These are phyloP conservation scores for Bassia scoparia DNA, from an alignment of 148 eudicot species.

Conservation along the genomic window DNA sequence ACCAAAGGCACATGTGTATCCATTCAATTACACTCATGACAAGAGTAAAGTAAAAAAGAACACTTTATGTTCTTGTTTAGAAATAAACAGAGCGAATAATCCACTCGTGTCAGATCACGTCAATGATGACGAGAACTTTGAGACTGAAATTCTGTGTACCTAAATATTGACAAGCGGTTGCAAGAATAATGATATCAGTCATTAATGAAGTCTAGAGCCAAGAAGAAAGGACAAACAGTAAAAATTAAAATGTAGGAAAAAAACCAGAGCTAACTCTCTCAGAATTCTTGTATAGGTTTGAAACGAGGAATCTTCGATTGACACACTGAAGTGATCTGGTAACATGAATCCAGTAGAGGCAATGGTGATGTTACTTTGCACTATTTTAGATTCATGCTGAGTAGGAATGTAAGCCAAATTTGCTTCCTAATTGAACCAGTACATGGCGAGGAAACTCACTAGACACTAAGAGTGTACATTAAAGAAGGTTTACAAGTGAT, in stretches of 20 bases:
- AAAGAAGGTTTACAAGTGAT: too few relatives aligned
- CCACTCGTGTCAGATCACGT: constrained; percentile 95
- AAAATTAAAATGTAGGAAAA: neutral
- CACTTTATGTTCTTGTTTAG: neutral
- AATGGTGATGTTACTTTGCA: constrained; percentile 46
- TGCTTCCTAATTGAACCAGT: constrained; percentile 41
- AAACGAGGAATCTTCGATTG: constrained; percentile 92
- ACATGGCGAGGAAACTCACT: neutral
- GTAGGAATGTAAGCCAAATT: constrained; percentile 88
- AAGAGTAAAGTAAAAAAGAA: neutral
- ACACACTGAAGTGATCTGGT: constrained; percentile 90
- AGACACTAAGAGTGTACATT: neutral
- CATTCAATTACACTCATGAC: neutral
- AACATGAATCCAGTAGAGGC: constrained; percentile 69
- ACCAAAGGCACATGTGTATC: neutral
- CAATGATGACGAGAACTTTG: constrained; percentile 86
- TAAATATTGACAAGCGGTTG: constrained; percentile 31
- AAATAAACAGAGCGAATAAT: constrained; percentile 2
- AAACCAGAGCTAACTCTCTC: constrained; percentile 51
- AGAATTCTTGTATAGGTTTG: constrained; percentile 80
- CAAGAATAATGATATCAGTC: neutral
- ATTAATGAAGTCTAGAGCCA: neutral
- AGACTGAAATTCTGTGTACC: constrained; percentile 80
- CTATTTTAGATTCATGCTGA: constrained; percentile 89
- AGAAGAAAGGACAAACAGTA: neutral